Conservation (phyloP, 257 asterid genomes). For the Solanum dulcamara region DNA sequence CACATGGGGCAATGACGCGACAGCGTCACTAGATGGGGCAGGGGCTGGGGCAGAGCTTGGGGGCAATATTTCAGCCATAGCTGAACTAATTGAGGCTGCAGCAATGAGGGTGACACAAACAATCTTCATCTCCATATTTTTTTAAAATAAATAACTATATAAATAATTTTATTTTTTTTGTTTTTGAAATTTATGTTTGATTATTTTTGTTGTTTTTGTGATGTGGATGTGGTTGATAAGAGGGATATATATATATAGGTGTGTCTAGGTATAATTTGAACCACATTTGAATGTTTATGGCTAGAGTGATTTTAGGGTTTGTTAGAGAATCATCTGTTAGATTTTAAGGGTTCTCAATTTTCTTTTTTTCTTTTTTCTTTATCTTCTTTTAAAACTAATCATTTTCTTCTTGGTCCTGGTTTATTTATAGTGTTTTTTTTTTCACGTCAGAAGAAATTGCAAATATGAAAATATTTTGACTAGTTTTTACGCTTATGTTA, state of each 20-base stretch:
- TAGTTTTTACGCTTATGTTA: not conserved
- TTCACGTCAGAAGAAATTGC: not conserved
- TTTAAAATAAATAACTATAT: not conserved
- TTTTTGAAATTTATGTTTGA: not conserved
- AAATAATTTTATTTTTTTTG: not conserved
- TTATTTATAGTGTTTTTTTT: not conserved
- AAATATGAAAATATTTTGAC: not conserved
- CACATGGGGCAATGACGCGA: slow-evolving; percentile 1
- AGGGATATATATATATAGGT: not conserved
- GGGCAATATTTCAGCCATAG: slow-evolving; percentile 6
- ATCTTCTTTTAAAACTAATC: not conserved
- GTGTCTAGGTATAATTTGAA: not conserved
- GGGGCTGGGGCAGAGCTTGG: not conserved
- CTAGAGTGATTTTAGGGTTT: not conserved
- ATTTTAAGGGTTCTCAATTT: not conserved
- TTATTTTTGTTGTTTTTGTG: not conserved
- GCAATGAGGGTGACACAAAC: slow-evolving; percentile 13
- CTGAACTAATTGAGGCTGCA: slow-evolving; percentile 29
- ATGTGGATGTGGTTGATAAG: not conserved
- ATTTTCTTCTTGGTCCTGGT: not conserved
- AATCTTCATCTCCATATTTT: slow-evolving; percentile 31
- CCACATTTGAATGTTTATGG: not conserved
- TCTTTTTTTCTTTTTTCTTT: not conserved
- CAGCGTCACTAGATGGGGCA: not conserved
- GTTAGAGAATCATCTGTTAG: not conserved